Conservation (phyloP, 192 early-diverging fungal genomes). For the Rhizophagus clarus region DNA sequence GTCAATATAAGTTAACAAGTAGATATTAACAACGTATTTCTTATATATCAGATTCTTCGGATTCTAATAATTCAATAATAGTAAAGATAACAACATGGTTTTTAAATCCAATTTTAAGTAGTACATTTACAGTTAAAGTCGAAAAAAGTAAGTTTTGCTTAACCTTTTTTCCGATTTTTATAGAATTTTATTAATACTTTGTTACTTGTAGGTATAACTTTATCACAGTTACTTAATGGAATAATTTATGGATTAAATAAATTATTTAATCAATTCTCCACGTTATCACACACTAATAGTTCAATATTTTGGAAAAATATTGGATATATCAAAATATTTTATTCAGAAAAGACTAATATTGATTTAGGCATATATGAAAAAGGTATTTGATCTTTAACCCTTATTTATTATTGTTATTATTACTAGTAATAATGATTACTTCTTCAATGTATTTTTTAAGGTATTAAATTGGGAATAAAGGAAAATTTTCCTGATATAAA, state of each 20-base stretch:
- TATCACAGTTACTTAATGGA: not conserved
- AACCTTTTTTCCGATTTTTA: not conserved
- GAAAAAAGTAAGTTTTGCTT: not conserved
- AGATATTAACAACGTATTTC: not conserved
- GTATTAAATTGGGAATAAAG: constrained; percentile 8
- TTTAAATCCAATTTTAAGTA: constrained; percentile 1
- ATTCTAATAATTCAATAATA: not conserved
- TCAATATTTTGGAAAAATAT: constrained; percentile 17
- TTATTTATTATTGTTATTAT: not conserved
- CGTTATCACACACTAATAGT: not conserved
- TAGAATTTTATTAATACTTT: not conserved
- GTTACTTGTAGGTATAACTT: not conserved
- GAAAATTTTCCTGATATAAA: not conserved
- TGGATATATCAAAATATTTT: constrained; percentile 19
- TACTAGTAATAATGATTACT: not conserved
- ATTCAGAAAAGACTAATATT: constrained; percentile 20
- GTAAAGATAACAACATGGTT: not conserved
- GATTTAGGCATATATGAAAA: not conserved
- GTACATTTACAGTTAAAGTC: not conserved
- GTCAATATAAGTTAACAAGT: not conserved
- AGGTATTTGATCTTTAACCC: constrained; percentile 2
- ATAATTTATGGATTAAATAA: not conserved
- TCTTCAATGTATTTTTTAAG: not conserved
- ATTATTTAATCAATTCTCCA: not conserved
- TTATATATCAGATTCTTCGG: not conserved